A percentile compares a stretch with the other conserved stretches of the same genome.
phyloP scores from a whole-genome alignment of 2,329 filamentous ascomycete genomes.

The Passalora sequoiae region DNA sequence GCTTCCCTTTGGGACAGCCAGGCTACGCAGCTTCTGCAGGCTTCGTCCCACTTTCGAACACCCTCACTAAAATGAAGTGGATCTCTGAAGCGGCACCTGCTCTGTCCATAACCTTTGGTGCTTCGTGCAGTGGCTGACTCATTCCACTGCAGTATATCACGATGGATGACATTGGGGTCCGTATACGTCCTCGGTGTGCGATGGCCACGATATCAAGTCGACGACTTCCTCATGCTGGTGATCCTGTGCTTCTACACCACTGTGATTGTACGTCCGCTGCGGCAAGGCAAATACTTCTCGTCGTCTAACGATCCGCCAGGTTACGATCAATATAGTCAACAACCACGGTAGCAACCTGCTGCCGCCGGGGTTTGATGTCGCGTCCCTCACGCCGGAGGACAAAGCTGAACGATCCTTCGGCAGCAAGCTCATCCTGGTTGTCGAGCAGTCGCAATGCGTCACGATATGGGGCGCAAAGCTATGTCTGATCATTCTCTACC shows the following conservation, averaged over 20 bases:
- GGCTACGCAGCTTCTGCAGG: no score
- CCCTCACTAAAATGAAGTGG: no score
- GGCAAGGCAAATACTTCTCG: no score
- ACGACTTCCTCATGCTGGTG: slow-evolving; percentile 55
- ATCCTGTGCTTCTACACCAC: slow-evolving; percentile 47
- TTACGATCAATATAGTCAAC: slow-evolving; percentile 43
- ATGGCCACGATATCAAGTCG: slow-evolving; percentile 47
- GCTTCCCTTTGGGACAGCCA: background rate
- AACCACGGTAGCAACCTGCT: slow-evolving; percentile 41
- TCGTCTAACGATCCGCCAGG: slow-evolving; percentile 11
- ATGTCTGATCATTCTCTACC: slow-evolving; percentile 37
- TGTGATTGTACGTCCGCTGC: slow-evolving; percentile 35
- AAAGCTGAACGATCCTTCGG: slow-evolving; percentile 30
- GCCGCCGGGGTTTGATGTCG: slow-evolving; percentile 44
- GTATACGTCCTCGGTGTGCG: background rate
- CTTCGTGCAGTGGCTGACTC: background rate
- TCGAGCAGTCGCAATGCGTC: slow-evolving; percentile 36
- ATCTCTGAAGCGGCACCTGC: no score
- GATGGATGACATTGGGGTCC: slow-evolving; percentile 44
- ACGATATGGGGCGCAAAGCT: slow-evolving; percentile 38
- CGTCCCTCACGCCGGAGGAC: slow-evolving; percentile 30
- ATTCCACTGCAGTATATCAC: slow-evolving; percentile 36
- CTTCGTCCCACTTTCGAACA: no score
- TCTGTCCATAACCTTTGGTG: no score
- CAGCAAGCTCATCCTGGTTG: slow-evolving; percentile 37